phyloP scores from a whole-genome alignment of 306 rosid genomes.

The Cucumis hystrix region DNA sequence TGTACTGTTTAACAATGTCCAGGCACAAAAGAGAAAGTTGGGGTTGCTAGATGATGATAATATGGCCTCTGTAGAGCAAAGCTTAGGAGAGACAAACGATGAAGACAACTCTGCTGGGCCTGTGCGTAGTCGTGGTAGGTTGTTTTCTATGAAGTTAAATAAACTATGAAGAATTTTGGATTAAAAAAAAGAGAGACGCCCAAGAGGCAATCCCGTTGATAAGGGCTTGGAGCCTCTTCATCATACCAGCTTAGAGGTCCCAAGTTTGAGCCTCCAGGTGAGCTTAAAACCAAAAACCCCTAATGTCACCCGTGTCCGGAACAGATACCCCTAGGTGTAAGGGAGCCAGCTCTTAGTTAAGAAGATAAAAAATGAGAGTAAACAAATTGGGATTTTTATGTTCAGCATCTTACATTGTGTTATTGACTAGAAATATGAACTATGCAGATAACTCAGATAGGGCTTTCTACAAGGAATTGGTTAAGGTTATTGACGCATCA shows the following conservation, averaged over 20 bases:
- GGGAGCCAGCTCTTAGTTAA: too few relatives aligned
- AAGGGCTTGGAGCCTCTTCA: too few relatives aligned
- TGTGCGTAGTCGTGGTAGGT: constrained; percentile 30
- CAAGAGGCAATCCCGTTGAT: too few relatives aligned
- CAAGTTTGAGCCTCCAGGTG: too few relatives aligned
- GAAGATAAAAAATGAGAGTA: too few relatives aligned
- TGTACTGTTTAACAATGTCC: constrained; percentile 1
- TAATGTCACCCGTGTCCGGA: too few relatives aligned
- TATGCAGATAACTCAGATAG: constrained; percentile 48
- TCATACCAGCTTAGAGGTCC: too few relatives aligned
- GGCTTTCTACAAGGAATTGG: constrained; percentile 84
- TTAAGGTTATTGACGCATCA: constrained; percentile 69
- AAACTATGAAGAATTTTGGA: neutral
- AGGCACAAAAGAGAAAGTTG: constrained; percentile 83
- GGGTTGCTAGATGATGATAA: constrained; percentile 59
- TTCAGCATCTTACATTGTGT: neutral
- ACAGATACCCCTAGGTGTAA: too few relatives aligned
- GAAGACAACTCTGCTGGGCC: constrained; percentile 5
- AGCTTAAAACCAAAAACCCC: too few relatives aligned
- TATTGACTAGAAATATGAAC: neutral
- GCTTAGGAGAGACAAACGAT: constrained; percentile 9
- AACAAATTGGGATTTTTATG: neutral
- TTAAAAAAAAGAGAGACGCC: neutral
- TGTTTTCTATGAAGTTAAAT: neutral
- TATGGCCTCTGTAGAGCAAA: constrained; percentile 16